Percentiles rank a stretch among this genome's conserved stretches.
These are phyloP conservation scores for Exophiala mesophila DNA, from an alignment of 2,329 filamentous ascomycete species.

Conservation along the genomic window DNA sequence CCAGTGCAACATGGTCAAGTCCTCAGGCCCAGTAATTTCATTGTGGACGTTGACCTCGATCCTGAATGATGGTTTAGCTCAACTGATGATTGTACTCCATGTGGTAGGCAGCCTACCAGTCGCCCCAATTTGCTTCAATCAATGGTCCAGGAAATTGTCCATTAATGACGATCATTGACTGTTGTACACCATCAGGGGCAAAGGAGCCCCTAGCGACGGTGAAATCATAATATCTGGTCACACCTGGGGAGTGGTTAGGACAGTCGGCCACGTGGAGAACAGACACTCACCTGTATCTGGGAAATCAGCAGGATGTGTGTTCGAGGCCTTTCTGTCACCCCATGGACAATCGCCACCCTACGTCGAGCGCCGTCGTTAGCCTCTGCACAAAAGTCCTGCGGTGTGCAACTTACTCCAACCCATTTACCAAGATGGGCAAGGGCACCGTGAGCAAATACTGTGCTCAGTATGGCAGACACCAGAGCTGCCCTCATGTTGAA, in stretches of 20 bases:
- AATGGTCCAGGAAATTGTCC: conserved; percentile 36
- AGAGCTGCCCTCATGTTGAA: conserved; percentile 9
- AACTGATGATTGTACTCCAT: too few species aligned
- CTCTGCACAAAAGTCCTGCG: neutral
- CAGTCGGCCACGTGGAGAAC: too few species aligned
- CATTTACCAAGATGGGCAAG: conserved; percentile 14
- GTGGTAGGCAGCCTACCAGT: conserved; percentile 29
- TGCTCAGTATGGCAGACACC: conserved; percentile 10
- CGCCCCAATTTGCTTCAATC: conserved; percentile 34
- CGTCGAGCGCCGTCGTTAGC: neutral
- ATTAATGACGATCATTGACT: conserved; percentile 37
- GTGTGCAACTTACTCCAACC: conserved; percentile 13
- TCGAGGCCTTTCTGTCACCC: conserved; percentile 10
- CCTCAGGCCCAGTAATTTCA: conserved; percentile 29
- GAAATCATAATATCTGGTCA: conserved; percentile 21
- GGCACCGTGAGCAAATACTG: conserved; percentile 4
- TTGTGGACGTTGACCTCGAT: conserved; percentile 34
- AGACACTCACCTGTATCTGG: conserved; percentile 15
- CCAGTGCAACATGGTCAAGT: conserved; percentile 39
- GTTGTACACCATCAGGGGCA: conserved; percentile 30
- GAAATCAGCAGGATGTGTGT: conserved; percentile 16
- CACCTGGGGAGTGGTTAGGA: conserved; percentile 14
- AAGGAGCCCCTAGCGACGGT: conserved; percentile 16
- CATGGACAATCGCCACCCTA: conserved; percentile 21
- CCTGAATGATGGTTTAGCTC: conserved; percentile 8